phyloP scores from a whole-genome alignment of 192 early-diverging fungal genomes.

The Lobosporangium transversale region DNA sequence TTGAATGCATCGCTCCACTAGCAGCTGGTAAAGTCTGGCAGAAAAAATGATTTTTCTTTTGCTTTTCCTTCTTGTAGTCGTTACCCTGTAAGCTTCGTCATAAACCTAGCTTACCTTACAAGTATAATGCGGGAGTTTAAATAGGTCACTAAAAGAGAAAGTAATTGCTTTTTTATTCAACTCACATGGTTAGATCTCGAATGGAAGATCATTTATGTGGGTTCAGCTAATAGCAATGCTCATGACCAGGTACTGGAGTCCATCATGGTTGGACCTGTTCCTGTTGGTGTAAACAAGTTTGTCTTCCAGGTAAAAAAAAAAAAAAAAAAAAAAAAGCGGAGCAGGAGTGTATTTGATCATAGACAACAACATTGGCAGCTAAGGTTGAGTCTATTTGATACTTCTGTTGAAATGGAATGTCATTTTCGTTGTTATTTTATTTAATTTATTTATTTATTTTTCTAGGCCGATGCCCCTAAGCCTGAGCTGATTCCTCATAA shows the following conservation, averaged over 20 bases:
- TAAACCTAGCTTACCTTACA: no score
- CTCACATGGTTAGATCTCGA: no score
- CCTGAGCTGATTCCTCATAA: constrained; percentile 77
- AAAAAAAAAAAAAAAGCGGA: no score
- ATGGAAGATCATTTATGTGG: constrained; percentile 97
- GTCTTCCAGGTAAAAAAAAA: constrained; percentile 76
- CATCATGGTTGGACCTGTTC: constrained; percentile 95
- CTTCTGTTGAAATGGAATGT: not conserved
- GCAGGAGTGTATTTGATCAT: not conserved
- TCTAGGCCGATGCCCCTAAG: constrained; percentile 76
- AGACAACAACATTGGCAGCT: no score
- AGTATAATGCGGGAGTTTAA: no score
- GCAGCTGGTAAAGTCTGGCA: constrained; percentile 90
- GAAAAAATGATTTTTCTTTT: no score
- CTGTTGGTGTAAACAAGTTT: constrained; percentile 95
- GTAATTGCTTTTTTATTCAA: no score
- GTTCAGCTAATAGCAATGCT: constrained; percentile 82
- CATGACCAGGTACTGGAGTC: constrained; percentile 96
- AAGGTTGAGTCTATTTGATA: no score
- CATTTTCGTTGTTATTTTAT: constrained; percentile 5
- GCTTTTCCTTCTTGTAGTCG: no score
- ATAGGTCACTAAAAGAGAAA: no score
- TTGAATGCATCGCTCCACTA: constrained; percentile 91
- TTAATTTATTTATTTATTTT: not conserved
- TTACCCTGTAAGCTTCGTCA: no score